Conservation (phyloP, 164 flowering plant species). For the Chimonanthus salicifolius region DNA sequence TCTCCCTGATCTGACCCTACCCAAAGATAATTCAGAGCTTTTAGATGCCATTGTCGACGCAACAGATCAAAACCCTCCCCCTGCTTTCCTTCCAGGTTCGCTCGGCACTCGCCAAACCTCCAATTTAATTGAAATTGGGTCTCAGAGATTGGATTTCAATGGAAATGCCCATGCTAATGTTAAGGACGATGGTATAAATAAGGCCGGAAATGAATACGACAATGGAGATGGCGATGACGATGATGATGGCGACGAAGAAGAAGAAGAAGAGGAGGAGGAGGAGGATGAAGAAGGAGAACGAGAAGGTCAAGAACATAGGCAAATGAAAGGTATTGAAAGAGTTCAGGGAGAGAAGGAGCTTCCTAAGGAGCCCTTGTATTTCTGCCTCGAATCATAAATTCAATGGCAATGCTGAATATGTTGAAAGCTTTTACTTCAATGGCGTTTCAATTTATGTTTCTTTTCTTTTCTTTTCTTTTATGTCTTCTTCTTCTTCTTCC, state of each 20-base stretch:
- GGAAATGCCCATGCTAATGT: background rate
- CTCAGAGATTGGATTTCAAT: background rate
- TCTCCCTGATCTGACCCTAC: background rate
- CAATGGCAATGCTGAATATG: background rate
- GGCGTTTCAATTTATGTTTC: background rate
- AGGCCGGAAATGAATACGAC: background rate
- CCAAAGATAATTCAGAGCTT: conserved; percentile 11
- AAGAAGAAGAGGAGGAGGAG: conserved; percentile 4
- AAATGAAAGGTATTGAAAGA: background rate
- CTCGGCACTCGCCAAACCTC: background rate
- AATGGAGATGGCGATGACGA: background rate
- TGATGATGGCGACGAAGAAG: background rate
- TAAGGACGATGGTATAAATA: background rate
- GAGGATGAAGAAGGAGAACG: conserved; percentile 3
- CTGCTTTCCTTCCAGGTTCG: background rate
- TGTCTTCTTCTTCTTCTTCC: background rate
- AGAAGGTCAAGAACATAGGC: background rate
- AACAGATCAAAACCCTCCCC: conserved; percentile 5
- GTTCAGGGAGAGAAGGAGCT: background rate
- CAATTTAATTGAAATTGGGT: background rate
- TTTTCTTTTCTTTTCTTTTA: too few relatives aligned
- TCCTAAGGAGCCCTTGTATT: background rate
- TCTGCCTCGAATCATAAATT: conserved; percentile 3
- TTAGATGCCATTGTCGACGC: conserved; percentile 13
- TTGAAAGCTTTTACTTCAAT: background rate